Evolutionary conservation across 148 eudicot species (phyloP).

Genomic region (Fallopia convolvulus): DNA sequence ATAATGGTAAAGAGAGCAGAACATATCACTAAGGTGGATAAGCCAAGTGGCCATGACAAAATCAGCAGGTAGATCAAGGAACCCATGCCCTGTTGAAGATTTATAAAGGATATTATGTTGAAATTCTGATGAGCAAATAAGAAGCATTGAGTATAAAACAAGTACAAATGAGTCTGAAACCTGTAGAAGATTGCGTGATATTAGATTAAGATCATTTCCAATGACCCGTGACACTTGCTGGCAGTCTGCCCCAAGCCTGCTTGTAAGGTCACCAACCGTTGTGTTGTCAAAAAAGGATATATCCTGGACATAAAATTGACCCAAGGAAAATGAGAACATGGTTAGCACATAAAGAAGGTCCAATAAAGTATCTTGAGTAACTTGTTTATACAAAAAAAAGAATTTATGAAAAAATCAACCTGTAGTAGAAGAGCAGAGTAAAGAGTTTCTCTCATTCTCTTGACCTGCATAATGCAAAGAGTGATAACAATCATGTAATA

Average conservation of each 20-base stretch:
- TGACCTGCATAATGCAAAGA: conserved; percentile 49
- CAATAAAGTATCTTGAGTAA: not conserved
- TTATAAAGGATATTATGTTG: conserved; percentile 13
- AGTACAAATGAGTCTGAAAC: conserved; percentile 22
- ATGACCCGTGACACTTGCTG: conserved; percentile 99
- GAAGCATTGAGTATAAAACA: not conserved
- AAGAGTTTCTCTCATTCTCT: conserved; percentile 87
- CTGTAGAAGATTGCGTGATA: conserved; percentile 88
- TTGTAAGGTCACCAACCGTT: conserved; percentile 95
- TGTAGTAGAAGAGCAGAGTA: conserved; percentile 82
- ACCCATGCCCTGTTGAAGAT: conserved; percentile 62
- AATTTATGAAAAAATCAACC: conserved; percentile 32
- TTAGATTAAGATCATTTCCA: conserved; percentile 92
- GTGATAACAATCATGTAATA: not conserved
- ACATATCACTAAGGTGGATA: conserved; percentile 78
- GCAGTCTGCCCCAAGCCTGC: conserved; percentile 99
- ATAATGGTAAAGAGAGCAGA: conserved; percentile 52
- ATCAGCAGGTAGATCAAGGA: conserved; percentile 79
- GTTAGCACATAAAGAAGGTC: not conserved
- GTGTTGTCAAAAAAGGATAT: conserved; percentile 78
- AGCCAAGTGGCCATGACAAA: conserved; percentile 90
- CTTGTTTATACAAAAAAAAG: not conserved
- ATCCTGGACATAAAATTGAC: conserved; percentile 42
- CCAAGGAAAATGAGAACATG: conserved; percentile 1
- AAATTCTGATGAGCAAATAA: conserved; percentile 5